Conservation (phyloP, 345 rosid species). For the Kandelia obovata region DNA sequence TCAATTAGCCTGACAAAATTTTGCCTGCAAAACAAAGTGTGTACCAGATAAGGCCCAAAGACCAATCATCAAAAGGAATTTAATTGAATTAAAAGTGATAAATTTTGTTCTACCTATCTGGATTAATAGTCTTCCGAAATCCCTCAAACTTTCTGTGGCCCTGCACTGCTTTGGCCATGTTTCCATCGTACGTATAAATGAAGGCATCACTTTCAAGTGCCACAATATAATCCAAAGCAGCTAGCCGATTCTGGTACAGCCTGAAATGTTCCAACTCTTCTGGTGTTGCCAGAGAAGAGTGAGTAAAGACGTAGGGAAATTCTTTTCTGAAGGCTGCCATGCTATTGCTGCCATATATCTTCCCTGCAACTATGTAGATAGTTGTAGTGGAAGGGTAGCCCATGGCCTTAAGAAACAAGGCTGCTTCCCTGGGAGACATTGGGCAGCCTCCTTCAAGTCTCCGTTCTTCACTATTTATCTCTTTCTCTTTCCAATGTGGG, state of each 20-base stretch:
- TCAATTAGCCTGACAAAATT: conserved; percentile 67
- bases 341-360: conserved; percentile 75
- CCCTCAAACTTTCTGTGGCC: conserved; percentile 88
- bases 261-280: conserved; percentile 74
- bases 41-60: background rate
- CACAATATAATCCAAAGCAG: conserved; percentile 81
- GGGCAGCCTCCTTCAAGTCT: conserved; percentile 93
- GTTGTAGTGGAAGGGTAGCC: conserved; percentile 86
- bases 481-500: conserved; percentile 98
- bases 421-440: conserved; percentile 97
- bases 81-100: background rate
- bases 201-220: conserved; percentile 94
- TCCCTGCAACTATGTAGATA: conserved; percentile 90
- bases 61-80: background rate
- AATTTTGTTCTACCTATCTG: conserved; percentile 52
- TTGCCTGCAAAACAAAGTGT: conserved; percentile 38
- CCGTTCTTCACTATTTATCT: conserved; percentile 63
- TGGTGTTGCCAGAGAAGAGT: conserved; percentile 70
- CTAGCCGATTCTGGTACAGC: conserved; percentile 80
- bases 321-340: conserved; percentile 69
- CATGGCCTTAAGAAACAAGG: conserved; percentile 86
- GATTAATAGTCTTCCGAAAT: conserved; percentile 77
- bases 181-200: conserved; percentile 86
- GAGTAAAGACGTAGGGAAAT: conserved; percentile 80
- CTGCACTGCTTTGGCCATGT: conserved; percentile 98